Evolutionary conservation across 805 yeast species (phyloP).

Genomic region (Lipomyces anomalus): DNA sequence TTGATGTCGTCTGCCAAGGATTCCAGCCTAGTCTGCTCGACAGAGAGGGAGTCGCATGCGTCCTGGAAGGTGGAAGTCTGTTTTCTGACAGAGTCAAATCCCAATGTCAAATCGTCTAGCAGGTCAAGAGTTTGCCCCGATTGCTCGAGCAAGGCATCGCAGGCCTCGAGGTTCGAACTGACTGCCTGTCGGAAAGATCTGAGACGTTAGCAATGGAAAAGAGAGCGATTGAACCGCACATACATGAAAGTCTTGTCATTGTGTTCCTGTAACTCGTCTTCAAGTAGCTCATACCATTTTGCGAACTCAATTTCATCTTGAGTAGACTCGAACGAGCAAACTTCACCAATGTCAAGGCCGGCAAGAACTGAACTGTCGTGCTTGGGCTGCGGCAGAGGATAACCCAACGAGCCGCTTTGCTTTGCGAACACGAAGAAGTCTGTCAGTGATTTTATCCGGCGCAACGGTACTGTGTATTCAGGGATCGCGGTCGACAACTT

Average conservation of each 20-base stretch:
- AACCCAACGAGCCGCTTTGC: no score
- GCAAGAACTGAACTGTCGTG: no score
- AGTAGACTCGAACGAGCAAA: background rate
- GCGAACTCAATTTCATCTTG: constrained; percentile 8
- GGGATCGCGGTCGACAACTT: constrained; percentile 9
- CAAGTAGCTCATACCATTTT: constrained; percentile 13
- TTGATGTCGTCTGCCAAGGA: constrained; percentile 43
- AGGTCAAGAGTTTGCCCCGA: constrained; percentile 43
- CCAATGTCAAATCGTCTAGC: constrained; percentile 44
- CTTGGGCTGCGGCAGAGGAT: no score
- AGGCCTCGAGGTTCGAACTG: constrained; percentile 19
- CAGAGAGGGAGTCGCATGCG: constrained; percentile 47
- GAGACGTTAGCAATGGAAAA: background rate
- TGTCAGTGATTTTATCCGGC: constrained; percentile 18
- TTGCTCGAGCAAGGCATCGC: constrained; percentile 39
- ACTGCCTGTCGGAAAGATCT: constrained; percentile 14
- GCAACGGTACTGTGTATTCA: constrained; percentile 16
- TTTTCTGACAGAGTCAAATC: constrained; percentile 52
- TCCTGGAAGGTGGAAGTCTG: constrained; percentile 62
- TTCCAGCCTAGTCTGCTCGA: constrained; percentile 41
- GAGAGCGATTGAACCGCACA: background rate
- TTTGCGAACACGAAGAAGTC: constrained; percentile 4
- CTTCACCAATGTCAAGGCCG: background rate
- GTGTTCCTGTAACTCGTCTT: constrained; percentile 14
- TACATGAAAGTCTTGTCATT: constrained; percentile 9